phyloP scores from a whole-genome alignment of 306 rosid species.

The Castanea sativa region DNA sequence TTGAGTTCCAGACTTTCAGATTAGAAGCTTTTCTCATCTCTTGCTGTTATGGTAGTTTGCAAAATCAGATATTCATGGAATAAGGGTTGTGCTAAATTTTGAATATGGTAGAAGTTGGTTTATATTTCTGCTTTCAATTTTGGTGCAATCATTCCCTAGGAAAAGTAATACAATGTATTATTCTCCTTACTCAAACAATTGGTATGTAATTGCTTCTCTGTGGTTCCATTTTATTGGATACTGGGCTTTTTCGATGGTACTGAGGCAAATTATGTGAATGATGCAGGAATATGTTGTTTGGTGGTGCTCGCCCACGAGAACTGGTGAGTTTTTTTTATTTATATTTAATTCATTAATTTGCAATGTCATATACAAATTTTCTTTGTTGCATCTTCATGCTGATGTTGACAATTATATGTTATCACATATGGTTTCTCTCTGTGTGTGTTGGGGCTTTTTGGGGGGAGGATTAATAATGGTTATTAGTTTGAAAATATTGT shows the following conservation, averaged over 20 bases:
- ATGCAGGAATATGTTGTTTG: slow-evolving; percentile 84
- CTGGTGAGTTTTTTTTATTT: slow-evolving; percentile 49
- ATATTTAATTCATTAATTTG: neutral
- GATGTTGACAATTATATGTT: neutral
- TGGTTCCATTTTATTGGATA: neutral
- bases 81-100: slow-evolving; percentile 9
- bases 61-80: slow-evolving; percentile 11
- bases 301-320: slow-evolving; percentile 99
- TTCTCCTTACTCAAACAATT: neutral
- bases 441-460: too few species aligned
- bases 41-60: neutral
- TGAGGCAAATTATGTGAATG: slow-evolving; percentile 25
- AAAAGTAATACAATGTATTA: neutral
- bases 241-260: slow-evolving; percentile 2
- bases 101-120: neutral
- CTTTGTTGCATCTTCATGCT: neutral
- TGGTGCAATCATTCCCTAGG: neutral
- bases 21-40: slow-evolving; percentile 2
- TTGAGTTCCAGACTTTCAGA: slow-evolving; percentile 12
- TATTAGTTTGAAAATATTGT: neutral
- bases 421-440: neutral
- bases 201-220: neutral
- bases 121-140: neutral
- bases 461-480: neutral
- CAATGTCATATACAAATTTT: slow-evolving; percentile 6